Conservation (phyloP, 768 basidiomycete genomes). For the Ephemerocybe angulata region DNA sequence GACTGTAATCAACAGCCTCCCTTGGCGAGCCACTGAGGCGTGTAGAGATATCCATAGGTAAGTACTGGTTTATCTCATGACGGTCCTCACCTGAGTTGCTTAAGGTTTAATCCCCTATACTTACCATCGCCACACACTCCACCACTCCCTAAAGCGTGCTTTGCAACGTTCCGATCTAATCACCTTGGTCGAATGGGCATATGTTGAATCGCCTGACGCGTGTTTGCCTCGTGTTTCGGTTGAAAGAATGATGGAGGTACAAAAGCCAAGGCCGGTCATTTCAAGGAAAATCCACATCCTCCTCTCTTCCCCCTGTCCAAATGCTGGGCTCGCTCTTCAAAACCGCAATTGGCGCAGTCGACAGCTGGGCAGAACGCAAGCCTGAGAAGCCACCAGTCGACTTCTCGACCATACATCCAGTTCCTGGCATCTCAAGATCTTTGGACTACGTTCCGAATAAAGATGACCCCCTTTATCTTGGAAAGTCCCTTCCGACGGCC, state of each 20-base stretch:
- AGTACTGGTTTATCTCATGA: not conserved
- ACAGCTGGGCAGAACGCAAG: not conserved
- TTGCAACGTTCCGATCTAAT: no score
- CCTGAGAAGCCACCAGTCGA: not conserved
- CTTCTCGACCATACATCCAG: conserved; percentile 5
- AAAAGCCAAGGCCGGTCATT: not conserved
- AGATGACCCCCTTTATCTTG: conserved; percentile 6
- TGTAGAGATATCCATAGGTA: no score
- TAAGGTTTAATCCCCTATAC: no score
- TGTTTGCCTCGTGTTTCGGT: not conserved
- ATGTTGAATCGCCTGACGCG: not conserved
- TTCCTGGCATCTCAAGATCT: conserved; percentile 2
- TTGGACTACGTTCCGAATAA: conserved; percentile 2
- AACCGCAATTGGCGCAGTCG: not conserved
- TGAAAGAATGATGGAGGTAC: not conserved
- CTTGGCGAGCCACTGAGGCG: no score
- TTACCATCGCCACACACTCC: no score
- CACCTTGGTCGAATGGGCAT: no score
- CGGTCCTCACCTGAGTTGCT: not conserved
- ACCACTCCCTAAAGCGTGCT: no score
- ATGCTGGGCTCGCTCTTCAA: not conserved
- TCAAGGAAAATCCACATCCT: not conserved
- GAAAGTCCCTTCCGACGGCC: not conserved
- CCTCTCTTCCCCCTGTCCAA: no score
- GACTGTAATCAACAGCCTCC: no score